Evolutionary conservation across 1,284 basidiomycete species (phyloP).

Genomic region (Apiotrichum veenhuisii): DNA sequence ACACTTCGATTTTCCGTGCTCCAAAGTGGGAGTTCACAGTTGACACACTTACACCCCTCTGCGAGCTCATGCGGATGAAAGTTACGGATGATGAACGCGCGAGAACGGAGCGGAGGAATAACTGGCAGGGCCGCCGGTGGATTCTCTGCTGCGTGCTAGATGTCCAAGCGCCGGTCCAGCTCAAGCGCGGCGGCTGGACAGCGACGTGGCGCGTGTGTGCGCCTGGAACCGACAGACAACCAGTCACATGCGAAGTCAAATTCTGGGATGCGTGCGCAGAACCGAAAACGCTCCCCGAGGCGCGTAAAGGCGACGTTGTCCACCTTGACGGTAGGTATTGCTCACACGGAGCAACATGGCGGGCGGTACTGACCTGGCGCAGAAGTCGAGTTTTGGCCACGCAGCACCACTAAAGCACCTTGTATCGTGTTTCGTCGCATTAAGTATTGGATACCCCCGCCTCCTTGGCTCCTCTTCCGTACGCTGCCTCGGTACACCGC

Average conservation of each 20-base stretch:
- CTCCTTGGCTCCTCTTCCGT: slow-evolving; percentile 33
- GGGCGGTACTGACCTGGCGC: neutral
- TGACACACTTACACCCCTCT: neutral
- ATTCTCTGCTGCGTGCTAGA: slow-evolving; percentile 37
- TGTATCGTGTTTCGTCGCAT: no score
- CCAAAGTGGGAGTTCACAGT: no score
- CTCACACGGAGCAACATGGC: neutral
- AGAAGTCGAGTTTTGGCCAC: slow-evolving; percentile 34
- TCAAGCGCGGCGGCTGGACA: slow-evolving; percentile 30
- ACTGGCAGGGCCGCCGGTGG: slow-evolving; percentile 1
- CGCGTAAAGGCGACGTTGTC: slow-evolving; percentile 40
- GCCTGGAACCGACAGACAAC: slow-evolving; percentile 8
- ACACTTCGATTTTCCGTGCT: no score
- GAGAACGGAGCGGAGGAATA: neutral
- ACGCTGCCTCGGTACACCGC: slow-evolving; percentile 33
- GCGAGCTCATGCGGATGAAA: neutral
- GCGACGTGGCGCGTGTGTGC: slow-evolving; percentile 36
- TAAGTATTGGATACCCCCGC: slow-evolving; percentile 14
- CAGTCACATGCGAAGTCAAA: slow-evolving; percentile 30
- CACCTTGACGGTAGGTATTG: slow-evolving; percentile 35
- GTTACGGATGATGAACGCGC: neutral
- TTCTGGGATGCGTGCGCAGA: slow-evolving; percentile 37
- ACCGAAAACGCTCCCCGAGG: slow-evolving; percentile 35
- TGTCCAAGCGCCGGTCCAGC: slow-evolving; percentile 21
- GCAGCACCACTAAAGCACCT: slow-evolving; percentile 18